phyloP scores from a whole-genome alignment of 2,329 filamentous ascomycete genomes.

The Monilinia aucupariae region DNA sequence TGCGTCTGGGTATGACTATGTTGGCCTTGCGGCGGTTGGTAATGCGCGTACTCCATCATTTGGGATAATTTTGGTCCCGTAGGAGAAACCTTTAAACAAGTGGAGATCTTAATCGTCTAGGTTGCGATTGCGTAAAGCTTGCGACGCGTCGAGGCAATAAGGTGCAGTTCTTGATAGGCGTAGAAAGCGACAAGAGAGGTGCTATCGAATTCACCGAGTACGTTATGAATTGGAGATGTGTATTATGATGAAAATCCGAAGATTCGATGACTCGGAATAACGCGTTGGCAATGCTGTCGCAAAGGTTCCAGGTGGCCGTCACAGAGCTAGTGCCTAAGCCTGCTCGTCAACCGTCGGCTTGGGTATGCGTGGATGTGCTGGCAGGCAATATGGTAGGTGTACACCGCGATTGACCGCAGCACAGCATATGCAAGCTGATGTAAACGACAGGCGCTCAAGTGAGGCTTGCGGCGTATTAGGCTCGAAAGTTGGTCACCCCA shows the following conservation, averaged over 20 bases:
- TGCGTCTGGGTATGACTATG: conserved; percentile 55
- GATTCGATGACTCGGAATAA: conserved; percentile 18
- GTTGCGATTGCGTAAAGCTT: conserved; percentile 11
- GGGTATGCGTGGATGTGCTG: conserved; percentile 58
- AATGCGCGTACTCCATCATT: conserved; percentile 73
- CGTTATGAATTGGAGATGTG: conserved; percentile 16
- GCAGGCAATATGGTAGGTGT: conserved; percentile 46
- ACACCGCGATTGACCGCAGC: conserved; percentile 49
- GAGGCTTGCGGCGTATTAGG: conserved; percentile 37
- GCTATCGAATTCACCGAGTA: conserved; percentile 18
- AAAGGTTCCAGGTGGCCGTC: conserved; percentile 26
- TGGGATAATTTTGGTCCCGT: conserved; percentile 33
- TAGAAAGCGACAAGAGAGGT: conserved; percentile 14
- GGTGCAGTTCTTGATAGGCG: conserved; percentile 18
- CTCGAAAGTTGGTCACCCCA: conserved; percentile 28
- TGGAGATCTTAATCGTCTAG: conserved; percentile 16
- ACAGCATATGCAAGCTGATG: conserved; percentile 57
- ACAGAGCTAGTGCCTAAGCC: conserved; percentile 29
- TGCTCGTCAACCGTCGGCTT: conserved; percentile 41
- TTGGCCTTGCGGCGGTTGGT: conserved; percentile 55
- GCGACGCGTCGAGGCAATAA: conserved; percentile 17
- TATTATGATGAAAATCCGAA: conserved; percentile 15
- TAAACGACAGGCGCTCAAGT: conserved; percentile 37
- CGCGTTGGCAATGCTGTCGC: conserved; percentile 26
- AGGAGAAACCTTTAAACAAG: conserved; percentile 14